Percentiles rank a stretch among this genome's conserved stretches.
Evolutionary conservation across 2,329 filamentous ascomycete species (phyloP).

Genomic region (Helicocarpus griseus): DNA sequence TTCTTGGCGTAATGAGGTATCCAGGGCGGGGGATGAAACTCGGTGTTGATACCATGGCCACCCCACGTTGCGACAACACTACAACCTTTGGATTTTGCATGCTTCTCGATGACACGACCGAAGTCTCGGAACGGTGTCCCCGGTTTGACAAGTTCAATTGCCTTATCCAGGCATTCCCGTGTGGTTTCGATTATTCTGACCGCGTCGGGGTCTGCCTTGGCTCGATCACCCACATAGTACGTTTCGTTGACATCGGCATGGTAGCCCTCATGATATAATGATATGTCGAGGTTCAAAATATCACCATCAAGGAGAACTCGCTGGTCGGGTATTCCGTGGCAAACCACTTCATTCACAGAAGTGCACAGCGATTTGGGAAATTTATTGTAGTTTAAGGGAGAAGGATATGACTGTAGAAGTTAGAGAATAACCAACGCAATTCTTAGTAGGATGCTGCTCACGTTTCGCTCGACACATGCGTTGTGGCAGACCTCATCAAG

Average conservation of each 20-base stretch:
- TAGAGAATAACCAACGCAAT: too few species aligned
- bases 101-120: constrained; percentile 82
- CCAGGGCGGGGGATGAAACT: constrained; percentile 85
- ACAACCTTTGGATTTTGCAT: constrained; percentile 68
- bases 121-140: constrained; percentile 79
- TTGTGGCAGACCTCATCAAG: constrained; percentile 87
- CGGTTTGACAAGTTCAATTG: constrained; percentile 80
- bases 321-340: constrained; percentile 88
- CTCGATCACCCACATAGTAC: constrained; percentile 82
- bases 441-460: constrained; percentile 40
- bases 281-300: constrained; percentile 88
- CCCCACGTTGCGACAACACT: constrained; percentile 85
- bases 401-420: constrained; percentile 93
- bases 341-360: constrained; percentile 87
- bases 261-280: constrained; percentile 80
- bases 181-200: constrained; percentile 79
- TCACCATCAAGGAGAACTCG: constrained; percentile 75
- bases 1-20: constrained; percentile 94
- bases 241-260: constrained; percentile 93
- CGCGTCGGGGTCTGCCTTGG: constrained; percentile 66
- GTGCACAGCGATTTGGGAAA: constrained; percentile 95
- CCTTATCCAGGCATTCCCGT: constrained; percentile 69
- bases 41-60: constrained; percentile 78
- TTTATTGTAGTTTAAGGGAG: constrained; percentile 79
- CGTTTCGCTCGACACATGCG: constrained; percentile 76